Percentiles rank a stretch among this genome's conserved stretches.
These are phyloP conservation scores for Solanum pennellii DNA, from an alignment of 257 asterid genomes.

Conservation along the genomic window DNA sequence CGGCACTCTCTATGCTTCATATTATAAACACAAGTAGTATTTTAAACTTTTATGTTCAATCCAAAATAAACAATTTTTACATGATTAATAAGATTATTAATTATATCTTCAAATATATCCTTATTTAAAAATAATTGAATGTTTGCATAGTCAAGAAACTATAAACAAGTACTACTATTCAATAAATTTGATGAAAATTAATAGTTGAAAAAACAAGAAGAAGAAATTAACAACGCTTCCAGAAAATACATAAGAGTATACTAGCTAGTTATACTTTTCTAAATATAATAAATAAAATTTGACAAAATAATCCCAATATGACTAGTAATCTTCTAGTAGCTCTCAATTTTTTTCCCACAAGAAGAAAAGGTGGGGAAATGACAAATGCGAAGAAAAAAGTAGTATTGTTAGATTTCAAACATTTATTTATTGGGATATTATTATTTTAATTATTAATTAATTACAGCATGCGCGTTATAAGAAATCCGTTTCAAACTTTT, in stretches of 20 bases:
- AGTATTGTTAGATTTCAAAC: background rate
- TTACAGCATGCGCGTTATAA: background rate
- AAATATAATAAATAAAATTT: background rate
- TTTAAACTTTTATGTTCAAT: too few species aligned
- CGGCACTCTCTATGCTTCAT: too few species aligned
- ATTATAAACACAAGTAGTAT: too few species aligned
- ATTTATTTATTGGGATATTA: too few species aligned
- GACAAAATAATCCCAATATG: background rate
- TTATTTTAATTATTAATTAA: too few species aligned
- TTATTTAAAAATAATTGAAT: too few species aligned
- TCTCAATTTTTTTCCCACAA: background rate
- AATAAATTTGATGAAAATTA: background rate
- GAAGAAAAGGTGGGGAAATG: background rate
- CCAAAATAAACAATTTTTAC: background rate
- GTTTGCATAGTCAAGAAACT: background rate
- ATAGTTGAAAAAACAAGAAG: background rate
- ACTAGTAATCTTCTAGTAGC: background rate
- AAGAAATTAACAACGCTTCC: background rate
- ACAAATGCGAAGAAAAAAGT: background rate
- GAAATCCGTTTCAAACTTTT: background rate
- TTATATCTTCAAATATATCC: background rate
- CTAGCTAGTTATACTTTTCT: background rate
- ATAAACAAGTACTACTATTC: too few species aligned
- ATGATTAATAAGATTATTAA: background rate
- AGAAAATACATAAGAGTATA: background rate